Conservation (phyloP, 2,329 filamentous ascomycete genomes). For the Colletotrichum viniferum region DNA sequence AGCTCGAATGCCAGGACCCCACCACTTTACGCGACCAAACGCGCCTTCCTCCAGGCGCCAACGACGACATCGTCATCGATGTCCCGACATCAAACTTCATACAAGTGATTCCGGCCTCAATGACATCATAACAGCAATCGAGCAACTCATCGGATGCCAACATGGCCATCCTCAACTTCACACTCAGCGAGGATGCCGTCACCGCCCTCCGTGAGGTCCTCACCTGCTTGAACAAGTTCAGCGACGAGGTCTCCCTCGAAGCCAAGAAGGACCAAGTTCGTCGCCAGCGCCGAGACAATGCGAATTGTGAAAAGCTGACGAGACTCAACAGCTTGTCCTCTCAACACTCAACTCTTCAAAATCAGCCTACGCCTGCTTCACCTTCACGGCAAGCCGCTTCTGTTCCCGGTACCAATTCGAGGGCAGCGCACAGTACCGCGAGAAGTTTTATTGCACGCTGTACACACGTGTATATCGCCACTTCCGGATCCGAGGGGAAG, state of each 20-base stretch:
- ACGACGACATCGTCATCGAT: background rate
- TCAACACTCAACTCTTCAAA: constrained; percentile 82
- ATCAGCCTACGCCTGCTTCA: constrained; percentile 77
- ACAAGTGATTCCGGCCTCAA: constrained; percentile 42
- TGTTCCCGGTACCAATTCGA: constrained; percentile 75
- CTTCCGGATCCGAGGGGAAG: background rate
- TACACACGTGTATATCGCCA: constrained; percentile 65
- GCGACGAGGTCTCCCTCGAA: constrained; percentile 78
- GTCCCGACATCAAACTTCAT: background rate
- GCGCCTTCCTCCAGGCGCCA: background rate
- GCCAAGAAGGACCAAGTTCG: constrained; percentile 69
- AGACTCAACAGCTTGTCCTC: constrained; percentile 62
- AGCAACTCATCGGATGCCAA: background rate
- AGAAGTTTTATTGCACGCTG: constrained; percentile 75
- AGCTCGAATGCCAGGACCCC: background rate
- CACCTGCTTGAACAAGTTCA: constrained; percentile 78
- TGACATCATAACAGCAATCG: constrained; percentile 29
- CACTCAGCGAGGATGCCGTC: constrained; percentile 75
- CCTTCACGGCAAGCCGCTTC: constrained; percentile 70
- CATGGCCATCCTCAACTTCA: constrained; percentile 74
- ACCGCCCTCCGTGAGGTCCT: constrained; percentile 74
- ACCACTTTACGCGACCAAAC: background rate
- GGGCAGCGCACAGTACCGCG: constrained; percentile 52
- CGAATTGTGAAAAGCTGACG: background rate
- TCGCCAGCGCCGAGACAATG: constrained; percentile 2